A percentile compares a stretch with the other conserved stretches of the same genome.
phyloP scores from a whole-genome alignment of 257 asterid genomes.

The Gentiana macrophylla region DNA sequence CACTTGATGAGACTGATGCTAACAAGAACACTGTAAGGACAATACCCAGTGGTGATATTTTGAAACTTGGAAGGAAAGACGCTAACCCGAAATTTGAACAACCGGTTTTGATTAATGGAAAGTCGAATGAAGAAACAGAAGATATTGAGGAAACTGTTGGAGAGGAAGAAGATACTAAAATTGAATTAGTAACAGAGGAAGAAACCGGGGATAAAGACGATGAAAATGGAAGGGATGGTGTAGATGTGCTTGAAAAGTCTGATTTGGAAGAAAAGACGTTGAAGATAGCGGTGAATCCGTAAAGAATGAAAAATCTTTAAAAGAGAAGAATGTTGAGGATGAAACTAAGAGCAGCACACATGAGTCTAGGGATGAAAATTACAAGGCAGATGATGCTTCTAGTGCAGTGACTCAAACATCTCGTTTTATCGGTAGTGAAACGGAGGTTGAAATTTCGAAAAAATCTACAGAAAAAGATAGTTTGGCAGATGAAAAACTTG shows the following conservation, averaged over 20 bases:
- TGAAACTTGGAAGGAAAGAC: slow-evolving; percentile 71
- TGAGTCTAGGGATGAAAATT: slow-evolving; percentile 77
- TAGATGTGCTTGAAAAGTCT: slow-evolving; percentile 39
- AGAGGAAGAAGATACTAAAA: slow-evolving; percentile 34
- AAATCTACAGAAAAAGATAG: slow-evolving; percentile 17
- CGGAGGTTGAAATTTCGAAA: slow-evolving; percentile 27
- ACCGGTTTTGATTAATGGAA: slow-evolving; percentile 18
- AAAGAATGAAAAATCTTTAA: slow-evolving; percentile 30
- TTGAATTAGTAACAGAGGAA: slow-evolving; percentile 38
- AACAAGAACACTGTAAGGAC: slow-evolving; percentile 16
- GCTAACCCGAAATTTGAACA: slow-evolving; percentile 24
- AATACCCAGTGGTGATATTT: slow-evolving; percentile 15
- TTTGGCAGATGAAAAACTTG: slow-evolving; percentile 20
- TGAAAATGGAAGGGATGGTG: slow-evolving; percentile 24
- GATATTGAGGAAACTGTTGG: slow-evolving; percentile 49
- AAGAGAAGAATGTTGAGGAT: slow-evolving; percentile 36
- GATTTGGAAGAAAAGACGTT: slow-evolving; percentile 43
- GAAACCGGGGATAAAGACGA: slow-evolving; percentile 49
- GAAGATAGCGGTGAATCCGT: slow-evolving; percentile 29
- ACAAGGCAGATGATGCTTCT: slow-evolving; percentile 97
- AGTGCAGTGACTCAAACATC: slow-evolving; percentile 81
- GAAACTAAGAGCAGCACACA: slow-evolving; percentile 27
- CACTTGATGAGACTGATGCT: slow-evolving; percentile 51
- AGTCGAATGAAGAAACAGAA: slow-evolving; percentile 31
- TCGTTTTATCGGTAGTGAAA: slow-evolving; percentile 21